A percentile compares a stretch with the other conserved stretches of the same genome.
Conservation (phyloP, 306 rosid species). For the Fragaria iinumae region DNA sequence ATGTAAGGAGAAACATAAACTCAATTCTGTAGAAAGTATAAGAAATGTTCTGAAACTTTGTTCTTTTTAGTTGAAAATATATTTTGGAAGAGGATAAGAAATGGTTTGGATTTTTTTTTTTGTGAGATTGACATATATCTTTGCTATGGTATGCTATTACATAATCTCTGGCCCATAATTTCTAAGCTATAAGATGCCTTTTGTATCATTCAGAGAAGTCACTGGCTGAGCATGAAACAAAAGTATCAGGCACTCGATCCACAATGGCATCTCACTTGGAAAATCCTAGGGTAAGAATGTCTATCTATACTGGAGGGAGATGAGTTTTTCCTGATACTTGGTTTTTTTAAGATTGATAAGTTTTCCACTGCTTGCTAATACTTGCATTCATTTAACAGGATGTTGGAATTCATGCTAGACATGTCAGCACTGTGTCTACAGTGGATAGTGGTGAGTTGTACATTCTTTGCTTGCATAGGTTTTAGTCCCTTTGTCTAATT, state of each 20-base stretch:
- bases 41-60: background rate
- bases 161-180: background rate
- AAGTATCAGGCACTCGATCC: conserved; percentile 45
- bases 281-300: conserved; percentile 49
- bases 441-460: conserved; percentile 75
- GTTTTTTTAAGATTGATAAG: background rate
- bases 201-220: conserved; percentile 43
- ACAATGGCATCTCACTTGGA: conserved; percentile 52
- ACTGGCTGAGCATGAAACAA: conserved; percentile 37
- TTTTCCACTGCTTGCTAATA: conserved; percentile 12
- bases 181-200: conserved; percentile 5
- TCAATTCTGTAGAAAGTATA: background rate
- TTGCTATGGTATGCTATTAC: background rate
- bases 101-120: background rate
- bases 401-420: conserved; percentile 89
- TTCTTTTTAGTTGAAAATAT: background rate
- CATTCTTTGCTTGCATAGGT: conserved; percentile 7
- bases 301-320: background rate
- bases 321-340: background rate
- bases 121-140: conserved; percentile 5
- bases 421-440: conserved; percentile 81
- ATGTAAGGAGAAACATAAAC: background rate
- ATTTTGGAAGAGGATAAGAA: background rate
- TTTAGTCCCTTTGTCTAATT: conserved; percentile 17
- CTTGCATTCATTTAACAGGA: conserved; percentile 48